Evolutionary conservation across 2,329 filamentous ascomycete species (phyloP).

Genomic region (Pleurostoma richardsiae): DNA sequence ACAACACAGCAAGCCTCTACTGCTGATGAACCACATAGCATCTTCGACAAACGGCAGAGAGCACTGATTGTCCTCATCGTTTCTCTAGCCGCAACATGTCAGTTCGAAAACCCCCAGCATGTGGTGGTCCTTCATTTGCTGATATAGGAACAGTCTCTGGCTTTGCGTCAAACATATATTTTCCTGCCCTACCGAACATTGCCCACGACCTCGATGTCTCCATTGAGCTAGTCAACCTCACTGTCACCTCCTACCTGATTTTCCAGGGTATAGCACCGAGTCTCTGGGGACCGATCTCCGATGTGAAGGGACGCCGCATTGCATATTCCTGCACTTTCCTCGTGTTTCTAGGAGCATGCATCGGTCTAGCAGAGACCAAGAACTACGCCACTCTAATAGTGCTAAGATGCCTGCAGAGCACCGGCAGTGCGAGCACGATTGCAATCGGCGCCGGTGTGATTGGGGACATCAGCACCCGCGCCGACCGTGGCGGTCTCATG

Average conservation of each 20-base stretch:
- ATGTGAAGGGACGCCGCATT: slow-evolving; percentile 37
- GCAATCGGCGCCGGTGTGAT: slow-evolving; percentile 49
- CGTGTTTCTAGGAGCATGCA: slow-evolving; percentile 36
- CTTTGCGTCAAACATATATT: slow-evolving; percentile 27
- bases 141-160: slow-evolving; percentile 26
- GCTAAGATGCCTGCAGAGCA: slow-evolving; percentile 33
- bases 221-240: slow-evolving; percentile 12
- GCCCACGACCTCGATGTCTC: slow-evolving; percentile 9
- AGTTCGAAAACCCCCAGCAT: slow-evolving; percentile 6
- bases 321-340: slow-evolving; percentile 39
- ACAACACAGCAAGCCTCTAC: slow-evolving; percentile 1
- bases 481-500: slow-evolving; percentile 51
- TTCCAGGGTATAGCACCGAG: slow-evolving; percentile 11
- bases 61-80: slow-evolving; percentile 38
- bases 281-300: slow-evolving; percentile 31
- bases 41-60: slow-evolving; percentile 45
- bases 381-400: slow-evolving; percentile 39
- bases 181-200: slow-evolving; percentile 10
- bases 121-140: background rate
- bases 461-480: slow-evolving; percentile 50
- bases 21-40: slow-evolving; percentile 35
- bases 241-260: slow-evolving; percentile 16
- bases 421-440: slow-evolving; percentile 49
- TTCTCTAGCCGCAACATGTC: slow-evolving; percentile 46
- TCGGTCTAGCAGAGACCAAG: slow-evolving; percentile 36